Conservation (phyloP, 2,329 filamentous ascomycete genomes). For the Ophiostoma australiae region DNA sequence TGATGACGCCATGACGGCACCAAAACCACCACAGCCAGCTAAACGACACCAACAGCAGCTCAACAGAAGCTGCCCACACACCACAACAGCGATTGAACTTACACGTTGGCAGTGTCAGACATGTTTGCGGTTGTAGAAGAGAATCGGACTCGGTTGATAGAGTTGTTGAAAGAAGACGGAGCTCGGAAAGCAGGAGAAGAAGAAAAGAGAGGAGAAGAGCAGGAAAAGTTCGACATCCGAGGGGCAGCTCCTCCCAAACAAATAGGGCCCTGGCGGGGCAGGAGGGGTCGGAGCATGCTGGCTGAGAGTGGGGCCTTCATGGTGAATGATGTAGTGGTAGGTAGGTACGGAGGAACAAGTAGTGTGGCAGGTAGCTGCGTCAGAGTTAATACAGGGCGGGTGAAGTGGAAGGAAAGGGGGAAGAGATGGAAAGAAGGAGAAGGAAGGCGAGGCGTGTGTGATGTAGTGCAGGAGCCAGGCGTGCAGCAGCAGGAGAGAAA, state of each 20-base stretch:
- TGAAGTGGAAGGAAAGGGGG: not conserved
- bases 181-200: conserved; percentile 28
- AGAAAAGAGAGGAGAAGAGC: conserved; percentile 29
- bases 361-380: not conserved
- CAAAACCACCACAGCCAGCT: not conserved
- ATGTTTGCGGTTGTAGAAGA: conserved; percentile 55
- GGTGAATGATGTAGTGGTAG: conserved; percentile 9
- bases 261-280: conserved; percentile 36
- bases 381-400: conserved; percentile 1
- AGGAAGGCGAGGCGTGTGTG: conserved; percentile 3
- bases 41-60: not conserved
- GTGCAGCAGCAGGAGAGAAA: not conserved
- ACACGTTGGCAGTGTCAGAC: conserved; percentile 43
- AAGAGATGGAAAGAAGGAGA: conserved; percentile 9
- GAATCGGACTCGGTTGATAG: conserved; percentile 35
- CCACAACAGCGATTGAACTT: conserved; percentile 39
- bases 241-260: conserved; percentile 33
- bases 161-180: conserved; percentile 35
- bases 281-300: conserved; percentile 39
- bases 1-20: conserved; percentile 9
- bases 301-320: conserved; percentile 30
- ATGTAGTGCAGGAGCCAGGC: conserved; percentile 1
- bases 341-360: not conserved
- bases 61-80: not conserved
- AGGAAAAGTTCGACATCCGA: conserved; percentile 34